Evolutionary conservation across 1,139 yeast species (phyloP), one percentile per base, ranked within the genome.

Genomic region (Yamadazyma atlantica): DNA sequence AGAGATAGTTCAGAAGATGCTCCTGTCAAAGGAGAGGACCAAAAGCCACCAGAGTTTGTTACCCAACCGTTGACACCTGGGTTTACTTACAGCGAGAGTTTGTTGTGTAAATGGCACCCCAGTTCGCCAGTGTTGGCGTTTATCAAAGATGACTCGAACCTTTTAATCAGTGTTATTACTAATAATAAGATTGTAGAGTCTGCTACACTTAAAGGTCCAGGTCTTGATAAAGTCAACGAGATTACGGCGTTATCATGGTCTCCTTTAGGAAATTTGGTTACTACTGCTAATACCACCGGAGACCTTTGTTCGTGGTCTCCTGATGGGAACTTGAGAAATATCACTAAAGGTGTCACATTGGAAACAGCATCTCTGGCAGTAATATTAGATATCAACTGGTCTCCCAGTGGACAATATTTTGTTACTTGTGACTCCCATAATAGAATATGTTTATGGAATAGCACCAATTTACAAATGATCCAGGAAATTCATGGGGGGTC

Each of bases 261-360:
- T 2, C 84, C 84, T 1, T 62, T 63, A 41, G 90, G 90, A 0
- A 64, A 73, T 38, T 50, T 68, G 11, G 57, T 84, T 3, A 62
- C 80, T 9, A 81, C 88, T 0, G 80, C 79, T 1, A 74, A 78
- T 2, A 74, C 72, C 34, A 68, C 69, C 46, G 90, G 92, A 13
- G 90, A 83, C 48, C 52, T 85, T 11, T 62, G 88, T 39, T 66
- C 83, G 11, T 85, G 92, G 92, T 71, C 78, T 14, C 72, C 76
- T 0, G 81, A 78, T 37, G 92, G 90, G 0, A 70, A 71, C 31
- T 66, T 87, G 35, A 68, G 78, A 43, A 83, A 81, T 47, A 76
- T 84, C 1, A 73, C 67, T 16, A 58, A 55, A 34, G 51, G 41
- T 8, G 44, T 38, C 10, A 38, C 41, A 15, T 5, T 4, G 7